Percentiles rank a stretch among this genome's conserved stretches.
These are phyloP conservation scores for Boletellus ananas DNA, from an alignment of 768 basidiomycete genomes.

Conservation along the genomic window DNA sequence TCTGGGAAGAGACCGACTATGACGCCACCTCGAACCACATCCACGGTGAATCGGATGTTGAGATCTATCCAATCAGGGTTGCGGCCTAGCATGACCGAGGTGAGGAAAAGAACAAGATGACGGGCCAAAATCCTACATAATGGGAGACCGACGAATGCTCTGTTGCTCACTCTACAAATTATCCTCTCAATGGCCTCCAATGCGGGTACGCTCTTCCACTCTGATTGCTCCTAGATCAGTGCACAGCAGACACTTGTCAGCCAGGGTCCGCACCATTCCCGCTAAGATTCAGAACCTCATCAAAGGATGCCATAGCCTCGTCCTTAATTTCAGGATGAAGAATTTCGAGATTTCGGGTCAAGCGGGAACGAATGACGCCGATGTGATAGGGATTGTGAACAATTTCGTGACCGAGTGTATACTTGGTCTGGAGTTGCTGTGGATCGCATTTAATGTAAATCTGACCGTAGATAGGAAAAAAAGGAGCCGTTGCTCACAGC, in stretches of 20 bases:
- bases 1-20: conserved; percentile 31
- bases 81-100: conserved; percentile 33
- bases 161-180: conserved; percentile 41
- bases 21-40: conserved; percentile 17
- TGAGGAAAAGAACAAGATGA: not conserved
- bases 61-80: conserved; percentile 34
- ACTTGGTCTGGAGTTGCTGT: conserved; percentile 36
- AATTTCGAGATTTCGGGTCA: conserved; percentile 37
- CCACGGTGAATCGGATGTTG: conserved; percentile 28
- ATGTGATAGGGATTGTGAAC: conserved; percentile 31
- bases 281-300: conserved; percentile 30
- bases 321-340: conserved; percentile 40
- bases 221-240: conserved; percentile 16
- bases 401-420: conserved; percentile 37
- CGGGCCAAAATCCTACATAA: conserved; percentile 31
- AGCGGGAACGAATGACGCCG: conserved; percentile 22
- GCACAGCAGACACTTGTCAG: no score
- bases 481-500: not conserved
- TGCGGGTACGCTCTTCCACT: conserved; percentile 37
- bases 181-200: conserved; percentile 30
- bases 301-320: conserved; percentile 41
- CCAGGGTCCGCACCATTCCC: conserved; percentile 8
- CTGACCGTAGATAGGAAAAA: not conserved
- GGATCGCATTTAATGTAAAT: not conserved
- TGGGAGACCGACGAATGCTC: conserved; percentile 48